Evolutionary conservation across 2,329 filamentous ascomycete genomes (phyloP).

Genomic region (Claviceps sp.): DNA sequence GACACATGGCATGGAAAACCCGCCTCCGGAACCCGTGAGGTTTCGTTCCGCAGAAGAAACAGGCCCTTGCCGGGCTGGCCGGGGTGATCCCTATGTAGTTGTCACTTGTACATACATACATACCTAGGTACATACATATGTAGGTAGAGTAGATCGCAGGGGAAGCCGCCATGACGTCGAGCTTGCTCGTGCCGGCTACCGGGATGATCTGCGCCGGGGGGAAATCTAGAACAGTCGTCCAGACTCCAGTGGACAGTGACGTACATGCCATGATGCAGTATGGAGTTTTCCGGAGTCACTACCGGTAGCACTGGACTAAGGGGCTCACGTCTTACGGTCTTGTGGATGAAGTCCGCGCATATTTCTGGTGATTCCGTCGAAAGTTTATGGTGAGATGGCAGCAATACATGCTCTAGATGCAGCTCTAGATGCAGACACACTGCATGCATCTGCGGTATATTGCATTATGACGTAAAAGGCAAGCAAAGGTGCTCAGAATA

Average conservation of each 20-base stretch:
- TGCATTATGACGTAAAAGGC: slow-evolving; percentile 59
- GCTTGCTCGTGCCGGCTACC: slow-evolving; percentile 63
- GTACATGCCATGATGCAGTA: slow-evolving; percentile 40
- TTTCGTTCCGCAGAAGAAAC: slow-evolving; percentile 62
- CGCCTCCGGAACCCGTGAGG: slow-evolving; percentile 50
- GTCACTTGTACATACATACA: too few species aligned
- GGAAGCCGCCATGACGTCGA: slow-evolving; percentile 58
- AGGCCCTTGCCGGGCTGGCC: slow-evolving; percentile 48
- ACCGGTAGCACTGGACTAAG: slow-evolving; percentile 25
- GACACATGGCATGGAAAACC: slow-evolving; percentile 62
- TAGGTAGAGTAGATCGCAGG: slow-evolving; percentile 35
- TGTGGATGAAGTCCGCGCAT: slow-evolving; percentile 73
- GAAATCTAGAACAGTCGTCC: slow-evolving; percentile 62
- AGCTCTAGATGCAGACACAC: slow-evolving; percentile 53
- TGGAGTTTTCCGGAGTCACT: too few species aligned
- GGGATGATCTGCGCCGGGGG: slow-evolving; percentile 59
- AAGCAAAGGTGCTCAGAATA: slow-evolving; percentile 62
- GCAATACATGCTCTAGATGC: slow-evolving; percentile 56
- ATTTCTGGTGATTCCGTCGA: slow-evolving; percentile 61
- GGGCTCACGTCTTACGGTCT: slow-evolving; percentile 61
- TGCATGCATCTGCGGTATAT: slow-evolving; percentile 72
- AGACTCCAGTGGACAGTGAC: slow-evolving; percentile 44
- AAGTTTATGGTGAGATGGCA: slow-evolving; percentile 70
- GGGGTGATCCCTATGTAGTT: slow-evolving; percentile 38
- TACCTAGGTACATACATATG: too few species aligned